These are phyloP conservation scores for Boletus rubescentipes DNA, from an alignment of 768 basidiomycete species.

Conservation along the genomic window DNA sequence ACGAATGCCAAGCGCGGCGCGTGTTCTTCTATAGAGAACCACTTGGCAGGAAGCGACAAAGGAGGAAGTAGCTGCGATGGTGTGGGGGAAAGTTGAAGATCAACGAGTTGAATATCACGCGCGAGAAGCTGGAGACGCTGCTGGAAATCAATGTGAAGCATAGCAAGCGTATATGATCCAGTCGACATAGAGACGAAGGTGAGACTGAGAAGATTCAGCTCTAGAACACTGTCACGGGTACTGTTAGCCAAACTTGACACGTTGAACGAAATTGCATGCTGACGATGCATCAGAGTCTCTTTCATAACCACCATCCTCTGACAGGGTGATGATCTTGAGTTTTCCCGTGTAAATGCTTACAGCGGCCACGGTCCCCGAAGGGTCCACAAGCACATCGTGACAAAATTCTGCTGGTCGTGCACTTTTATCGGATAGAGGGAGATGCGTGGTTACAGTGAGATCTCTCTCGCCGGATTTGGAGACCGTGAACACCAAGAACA, in stretches of 20 bases:
- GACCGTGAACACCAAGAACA: constrained; percentile 56
- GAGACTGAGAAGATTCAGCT: constrained; percentile 67
- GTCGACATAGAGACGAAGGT: constrained; percentile 50
- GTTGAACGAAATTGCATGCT: constrained; percentile 28
- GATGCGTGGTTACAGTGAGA: constrained; percentile 42
- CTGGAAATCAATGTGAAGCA: constrained; percentile 66
- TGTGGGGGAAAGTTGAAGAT: constrained; percentile 50
- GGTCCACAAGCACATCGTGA: constrained; percentile 66
- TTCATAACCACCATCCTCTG: constrained; percentile 50
- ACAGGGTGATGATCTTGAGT: constrained; percentile 59
- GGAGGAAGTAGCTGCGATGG: constrained; percentile 47
- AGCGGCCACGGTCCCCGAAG: constrained; percentile 57
- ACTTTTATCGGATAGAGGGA: constrained; percentile 56
- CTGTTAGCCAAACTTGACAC: constrained; percentile 2
- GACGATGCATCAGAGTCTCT: constrained; percentile 65
- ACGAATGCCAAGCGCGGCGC: constrained; percentile 42
- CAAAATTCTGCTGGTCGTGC: constrained; percentile 70
- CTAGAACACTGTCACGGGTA: constrained; percentile 47
- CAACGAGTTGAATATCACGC: constrained; percentile 51
- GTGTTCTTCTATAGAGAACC: constrained; percentile 39
- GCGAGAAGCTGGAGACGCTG: constrained; percentile 61
- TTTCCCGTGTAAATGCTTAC: constrained; percentile 69
- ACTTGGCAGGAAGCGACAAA: constrained; percentile 50
- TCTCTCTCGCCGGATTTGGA: constrained; percentile 30
- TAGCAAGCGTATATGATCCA: constrained; percentile 54